Percentiles rank a stretch among this genome's conserved stretches.
phyloP scores from a whole-genome alignment of 2,329 filamentous ascomycete genomes.

The Claviceps pusilla region DNA sequence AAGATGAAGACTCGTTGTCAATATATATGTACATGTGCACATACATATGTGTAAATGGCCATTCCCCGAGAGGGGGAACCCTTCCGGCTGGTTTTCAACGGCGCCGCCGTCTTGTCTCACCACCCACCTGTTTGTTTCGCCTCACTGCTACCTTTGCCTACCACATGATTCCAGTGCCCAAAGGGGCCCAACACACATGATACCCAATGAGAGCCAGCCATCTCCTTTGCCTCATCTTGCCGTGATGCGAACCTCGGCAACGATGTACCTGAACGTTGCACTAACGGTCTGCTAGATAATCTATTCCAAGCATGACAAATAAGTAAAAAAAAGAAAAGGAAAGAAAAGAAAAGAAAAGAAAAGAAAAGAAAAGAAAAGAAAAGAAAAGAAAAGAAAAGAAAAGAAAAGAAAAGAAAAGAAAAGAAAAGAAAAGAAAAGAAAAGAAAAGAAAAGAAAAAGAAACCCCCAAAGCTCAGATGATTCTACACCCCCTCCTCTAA shows the following conservation, averaged over 20 bases:
- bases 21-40: too few species aligned
- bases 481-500: too few species aligned
- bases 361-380: not conserved
- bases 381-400: too few species aligned
- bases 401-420: not conserved
- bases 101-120: not conserved
- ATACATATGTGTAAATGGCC: not conserved
- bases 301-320: too few species aligned
- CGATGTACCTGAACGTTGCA: not conserved
- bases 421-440: not conserved
- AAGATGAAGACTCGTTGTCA: too few species aligned
- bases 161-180: not conserved
- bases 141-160: not conserved
- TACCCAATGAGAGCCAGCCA: not conserved
- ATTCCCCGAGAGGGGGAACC: too few species aligned
- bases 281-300: not conserved
- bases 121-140: not conserved
- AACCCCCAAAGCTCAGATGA: too few species aligned
- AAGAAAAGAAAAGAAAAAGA: not conserved
- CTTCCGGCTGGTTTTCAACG: not conserved
- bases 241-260: not conserved
- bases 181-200: not conserved
- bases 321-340: not conserved
- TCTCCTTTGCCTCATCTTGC: not conserved
- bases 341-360: not conserved